Percentiles rank a stretch among this genome's conserved stretches.
Evolutionary conservation across 805 yeast species (phyloP).

Genomic region (Starmerella geochares): DNA sequence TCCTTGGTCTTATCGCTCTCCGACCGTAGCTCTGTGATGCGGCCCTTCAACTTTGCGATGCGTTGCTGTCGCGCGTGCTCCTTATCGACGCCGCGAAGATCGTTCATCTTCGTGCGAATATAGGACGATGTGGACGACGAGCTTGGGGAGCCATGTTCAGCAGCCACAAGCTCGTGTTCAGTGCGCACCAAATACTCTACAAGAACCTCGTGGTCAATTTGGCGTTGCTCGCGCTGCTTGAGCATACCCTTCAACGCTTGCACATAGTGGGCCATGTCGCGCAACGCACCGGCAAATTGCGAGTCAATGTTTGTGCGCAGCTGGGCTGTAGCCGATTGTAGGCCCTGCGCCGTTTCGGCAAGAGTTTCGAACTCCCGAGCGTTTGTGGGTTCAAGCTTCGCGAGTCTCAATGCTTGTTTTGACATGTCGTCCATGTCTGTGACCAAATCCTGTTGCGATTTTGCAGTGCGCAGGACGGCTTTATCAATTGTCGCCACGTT

Average conservation of each 20-base stretch:
- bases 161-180: constrained; percentile 48
- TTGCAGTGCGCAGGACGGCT: constrained; percentile 60
- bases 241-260: constrained; percentile 55
- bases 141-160: constrained; percentile 36
- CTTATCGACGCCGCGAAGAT: constrained; percentile 52
- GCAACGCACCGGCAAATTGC: constrained; percentile 68
- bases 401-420: constrained; percentile 56
- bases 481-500: constrained; percentile 69
- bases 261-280: constrained; percentile 78
- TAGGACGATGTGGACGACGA: constrained; percentile 39
- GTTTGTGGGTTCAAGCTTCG: constrained; percentile 43
- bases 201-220: constrained; percentile 79
- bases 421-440: constrained; percentile 64
- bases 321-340: constrained; percentile 37
- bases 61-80: constrained; percentile 46
- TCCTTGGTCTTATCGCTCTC: constrained; percentile 45
- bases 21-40: constrained; percentile 40
- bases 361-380: constrained; percentile 36
- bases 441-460: constrained; percentile 61
- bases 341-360: constrained; percentile 39
- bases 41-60: constrained; percentile 41
- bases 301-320: constrained; percentile 54
- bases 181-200: constrained; percentile 69
- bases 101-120: constrained; percentile 49
- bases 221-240: constrained; percentile 80